Conservation (phyloP, 2,329 filamentous ascomycete genomes). For the Huntiella abstrusa region DNA sequence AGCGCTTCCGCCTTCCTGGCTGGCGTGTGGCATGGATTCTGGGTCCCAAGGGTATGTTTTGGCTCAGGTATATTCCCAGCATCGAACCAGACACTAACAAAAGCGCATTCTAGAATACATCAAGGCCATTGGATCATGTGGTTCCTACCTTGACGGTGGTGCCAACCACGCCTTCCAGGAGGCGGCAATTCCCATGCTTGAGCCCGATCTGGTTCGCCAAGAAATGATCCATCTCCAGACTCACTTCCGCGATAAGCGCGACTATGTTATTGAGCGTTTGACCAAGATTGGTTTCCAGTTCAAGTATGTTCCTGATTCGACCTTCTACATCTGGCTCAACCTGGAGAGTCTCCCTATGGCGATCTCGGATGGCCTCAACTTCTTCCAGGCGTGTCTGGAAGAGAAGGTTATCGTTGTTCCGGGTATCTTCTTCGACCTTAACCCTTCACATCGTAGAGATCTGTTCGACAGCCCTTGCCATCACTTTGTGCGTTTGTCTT, state of each 20-base stretch:
- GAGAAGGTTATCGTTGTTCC: constrained; percentile 95
- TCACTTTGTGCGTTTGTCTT: constrained; percentile 72
- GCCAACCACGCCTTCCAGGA: constrained; percentile 93
- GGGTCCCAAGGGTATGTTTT: constrained; percentile 50
- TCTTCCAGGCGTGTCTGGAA: constrained; percentile 83
- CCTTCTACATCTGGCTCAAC: constrained; percentile 60
- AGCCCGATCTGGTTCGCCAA: constrained; percentile 55
- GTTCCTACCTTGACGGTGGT: constrained; percentile 84
- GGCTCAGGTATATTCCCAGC: no score
- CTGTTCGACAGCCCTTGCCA: constrained; percentile 91
- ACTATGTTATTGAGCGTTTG: constrained; percentile 69
- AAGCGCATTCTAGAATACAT: constrained; percentile 52
- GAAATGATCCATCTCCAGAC: constrained; percentile 82
- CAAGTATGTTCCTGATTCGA: constrained; percentile 69
- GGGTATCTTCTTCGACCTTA: constrained; percentile 94
- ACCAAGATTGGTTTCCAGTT: constrained; percentile 74
- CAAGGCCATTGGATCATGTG: constrained; percentile 78
- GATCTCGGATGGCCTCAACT: constrained; percentile 86
- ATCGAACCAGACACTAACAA: constrained; percentile 10
- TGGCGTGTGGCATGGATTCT: constrained; percentile 96
- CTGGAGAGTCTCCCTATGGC: constrained; percentile 52
- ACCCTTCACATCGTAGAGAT: constrained; percentile 74
- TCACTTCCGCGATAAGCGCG: constrained; percentile 83
- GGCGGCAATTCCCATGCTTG: constrained; percentile 82
- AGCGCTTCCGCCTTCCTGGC: constrained; percentile 86